Evolutionary conservation across 441 rosid species (phyloP), one percentile per base, ranked within the genome.

Genomic region (Arabidopsis lyrata): DNA sequence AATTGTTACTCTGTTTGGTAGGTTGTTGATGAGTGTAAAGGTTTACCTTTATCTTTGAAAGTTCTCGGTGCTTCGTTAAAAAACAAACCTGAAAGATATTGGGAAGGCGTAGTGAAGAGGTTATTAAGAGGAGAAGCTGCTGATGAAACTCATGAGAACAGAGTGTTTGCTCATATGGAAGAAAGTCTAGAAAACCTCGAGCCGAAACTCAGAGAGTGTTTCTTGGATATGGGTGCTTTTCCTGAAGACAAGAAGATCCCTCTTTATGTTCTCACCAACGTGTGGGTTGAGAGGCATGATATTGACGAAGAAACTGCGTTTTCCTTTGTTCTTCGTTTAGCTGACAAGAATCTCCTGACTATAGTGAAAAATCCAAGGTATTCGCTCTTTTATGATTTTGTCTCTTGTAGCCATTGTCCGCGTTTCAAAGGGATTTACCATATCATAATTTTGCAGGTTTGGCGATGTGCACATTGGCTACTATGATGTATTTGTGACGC

Each of bases 161-260:
- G 81, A 76, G 77, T 92, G 76, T 78, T 87, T 53, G 72, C 85
- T 66, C 81, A 87, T 27, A 88, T 93, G 81, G 85, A 86, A 12
- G 78, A 86, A 34, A 86, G 91, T 49, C 69, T 85, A 3, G 78
- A 80, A 0, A 81, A 80, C 70, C 86, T 91, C 78, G 72, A 81
- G 13, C 73, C 18, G 15, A 90, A 81, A 81, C 86, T 83, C 10
- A 81, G 67, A 75, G 90, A 87, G 42, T 93, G 97, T 79, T 90
- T 90, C 88, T 58, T 89, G 81, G 98, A 90, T 74, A 29, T 93
- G 83, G 95, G 92, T 24, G 81, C 88, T 31, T 90, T 93, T 71
- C 92, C 94, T 13, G 97, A 93, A 81, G 97, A 90, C 80, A 88
- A 70, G 79, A 89, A 83, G 80, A 91, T 91, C 63, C 91, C 98